Conservation (phyloP, 2,329 filamentous ascomycete genomes). For the Curvularia sp. region DNA sequence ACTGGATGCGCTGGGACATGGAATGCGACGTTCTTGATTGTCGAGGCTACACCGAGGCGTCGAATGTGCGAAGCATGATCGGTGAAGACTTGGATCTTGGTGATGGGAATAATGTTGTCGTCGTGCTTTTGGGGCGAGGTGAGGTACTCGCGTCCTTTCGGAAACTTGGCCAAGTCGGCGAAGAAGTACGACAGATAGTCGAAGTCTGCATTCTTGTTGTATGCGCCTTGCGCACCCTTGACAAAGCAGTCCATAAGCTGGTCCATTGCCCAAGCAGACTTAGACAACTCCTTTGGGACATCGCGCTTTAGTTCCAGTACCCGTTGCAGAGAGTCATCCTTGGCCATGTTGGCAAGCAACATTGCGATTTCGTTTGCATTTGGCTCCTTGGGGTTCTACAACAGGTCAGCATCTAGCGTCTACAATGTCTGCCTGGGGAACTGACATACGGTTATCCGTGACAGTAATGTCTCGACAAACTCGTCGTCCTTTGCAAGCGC, state of each 20-base stretch:
- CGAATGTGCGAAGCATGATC: slow-evolving; percentile 85
- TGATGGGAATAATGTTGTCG: slow-evolving; percentile 78
- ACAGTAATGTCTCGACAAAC: slow-evolving; percentile 77
- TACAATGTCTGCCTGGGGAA: slow-evolving; percentile 33
- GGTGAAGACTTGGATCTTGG: slow-evolving; percentile 93
- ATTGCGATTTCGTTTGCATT: slow-evolving; percentile 88
- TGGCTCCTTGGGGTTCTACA: slow-evolving; percentile 74
- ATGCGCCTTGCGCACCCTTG: slow-evolving; percentile 80
- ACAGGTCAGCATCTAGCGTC: slow-evolving; percentile 15
- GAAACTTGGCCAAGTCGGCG: slow-evolving; percentile 84
- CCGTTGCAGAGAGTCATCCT: slow-evolving; percentile 75
- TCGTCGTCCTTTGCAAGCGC: slow-evolving; percentile 77
- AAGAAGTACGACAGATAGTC: slow-evolving; percentile 96
- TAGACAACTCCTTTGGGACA: slow-evolving; percentile 72
- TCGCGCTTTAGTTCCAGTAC: slow-evolving; percentile 73
- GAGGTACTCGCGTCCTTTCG: slow-evolving; percentile 77
- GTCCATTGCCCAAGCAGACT: slow-evolving; percentile 78
- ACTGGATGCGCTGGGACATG: slow-evolving; percentile 74
- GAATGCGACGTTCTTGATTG: slow-evolving; percentile 93
- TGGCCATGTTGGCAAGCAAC: slow-evolving; percentile 90
- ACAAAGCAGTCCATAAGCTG: slow-evolving; percentile 97
- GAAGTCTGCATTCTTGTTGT: slow-evolving; percentile 85
- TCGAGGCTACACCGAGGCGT: slow-evolving; percentile 91
- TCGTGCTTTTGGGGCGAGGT: slow-evolving; percentile 78
- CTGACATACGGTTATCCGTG: slow-evolving; percentile 76